phyloP scores from a whole-genome alignment of 202 grass and related monocot genomes.

The Digitaria exilis region DNA sequence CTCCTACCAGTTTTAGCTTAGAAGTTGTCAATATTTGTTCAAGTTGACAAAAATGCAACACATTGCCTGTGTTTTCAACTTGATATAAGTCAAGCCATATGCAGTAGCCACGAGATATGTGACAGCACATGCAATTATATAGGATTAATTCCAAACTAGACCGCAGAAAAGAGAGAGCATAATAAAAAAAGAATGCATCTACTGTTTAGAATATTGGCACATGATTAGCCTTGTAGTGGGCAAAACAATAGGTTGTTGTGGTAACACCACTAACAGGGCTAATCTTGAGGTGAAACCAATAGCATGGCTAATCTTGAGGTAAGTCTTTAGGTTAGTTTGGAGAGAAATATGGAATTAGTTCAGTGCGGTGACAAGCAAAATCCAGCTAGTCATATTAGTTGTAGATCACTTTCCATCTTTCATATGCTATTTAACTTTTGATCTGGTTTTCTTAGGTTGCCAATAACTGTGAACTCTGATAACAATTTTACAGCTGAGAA shows the following conservation, averaged over 20 bases:
- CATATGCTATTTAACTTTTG: neutral
- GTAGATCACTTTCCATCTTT: neutral
- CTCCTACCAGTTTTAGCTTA: neutral
- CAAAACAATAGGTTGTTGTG: neutral
- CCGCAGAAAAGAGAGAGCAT: neutral
- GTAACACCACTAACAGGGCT: neutral
- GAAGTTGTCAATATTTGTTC: neutral
- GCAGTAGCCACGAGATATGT: neutral
- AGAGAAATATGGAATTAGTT: neutral
- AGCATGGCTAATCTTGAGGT: neutral
- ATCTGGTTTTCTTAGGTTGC: neutral
- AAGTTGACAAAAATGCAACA: constrained; percentile 6
- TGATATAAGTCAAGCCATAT: neutral
- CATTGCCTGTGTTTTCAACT: neutral
- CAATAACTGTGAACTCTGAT: neutral
- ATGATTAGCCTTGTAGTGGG: neutral
- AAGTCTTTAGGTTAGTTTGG: neutral
- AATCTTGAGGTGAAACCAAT: neutral
- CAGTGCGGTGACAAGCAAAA: neutral
- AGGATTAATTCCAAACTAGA: neutral
- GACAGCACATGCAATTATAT: neutral
- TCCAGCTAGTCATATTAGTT: neutral
- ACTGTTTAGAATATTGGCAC: neutral
- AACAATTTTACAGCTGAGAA: neutral
- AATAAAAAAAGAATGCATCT: neutral